A percentile compares a stretch with the other conserved stretches of the same genome.
These are phyloP conservation scores for Silene latifolia DNA, from an alignment of 148 eudicot species.

Conservation along the genomic window DNA sequence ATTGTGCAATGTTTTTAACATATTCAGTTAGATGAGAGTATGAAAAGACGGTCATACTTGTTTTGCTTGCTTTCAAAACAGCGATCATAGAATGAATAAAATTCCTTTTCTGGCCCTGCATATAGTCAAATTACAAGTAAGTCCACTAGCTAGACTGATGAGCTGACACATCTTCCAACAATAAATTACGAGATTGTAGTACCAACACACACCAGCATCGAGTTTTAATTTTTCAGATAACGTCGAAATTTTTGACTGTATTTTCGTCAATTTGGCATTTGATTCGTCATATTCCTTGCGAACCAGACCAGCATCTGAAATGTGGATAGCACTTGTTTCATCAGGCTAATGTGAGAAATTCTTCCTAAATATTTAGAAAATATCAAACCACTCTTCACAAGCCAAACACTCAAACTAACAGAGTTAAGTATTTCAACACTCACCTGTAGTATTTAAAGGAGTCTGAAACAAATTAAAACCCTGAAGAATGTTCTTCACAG, in stretches of 20 bases:
- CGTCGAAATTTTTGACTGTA: constrained; percentile 88
- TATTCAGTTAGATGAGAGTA: neutral
- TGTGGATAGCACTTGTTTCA: constrained; percentile 19
- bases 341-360: neutral
- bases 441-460: constrained; percentile 84
- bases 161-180: neutral
- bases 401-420: neutral
- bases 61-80: constrained; percentile 89
- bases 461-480: constrained; percentile 75
- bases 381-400: neutral
- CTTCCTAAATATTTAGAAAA: constrained; percentile 4
- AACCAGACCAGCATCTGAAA: constrained; percentile 78
- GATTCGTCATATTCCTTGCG: constrained; percentile 93
- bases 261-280: constrained; percentile 71
- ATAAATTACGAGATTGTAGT: neutral
- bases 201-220: constrained; percentile 66
- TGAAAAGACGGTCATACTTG: constrained; percentile 48
- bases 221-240: constrained; percentile 72
- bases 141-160: neutral
- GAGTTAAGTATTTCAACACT: neutral
- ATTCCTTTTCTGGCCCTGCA: constrained; percentile 91
- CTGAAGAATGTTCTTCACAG: constrained; percentile 65
- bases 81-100: constrained; percentile 79
- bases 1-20: neutral
- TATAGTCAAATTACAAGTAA: constrained; percentile 16